These are phyloP conservation scores for Giardia muris DNA, from an alignment of 208 protist species.

Conservation along the genomic window DNA sequence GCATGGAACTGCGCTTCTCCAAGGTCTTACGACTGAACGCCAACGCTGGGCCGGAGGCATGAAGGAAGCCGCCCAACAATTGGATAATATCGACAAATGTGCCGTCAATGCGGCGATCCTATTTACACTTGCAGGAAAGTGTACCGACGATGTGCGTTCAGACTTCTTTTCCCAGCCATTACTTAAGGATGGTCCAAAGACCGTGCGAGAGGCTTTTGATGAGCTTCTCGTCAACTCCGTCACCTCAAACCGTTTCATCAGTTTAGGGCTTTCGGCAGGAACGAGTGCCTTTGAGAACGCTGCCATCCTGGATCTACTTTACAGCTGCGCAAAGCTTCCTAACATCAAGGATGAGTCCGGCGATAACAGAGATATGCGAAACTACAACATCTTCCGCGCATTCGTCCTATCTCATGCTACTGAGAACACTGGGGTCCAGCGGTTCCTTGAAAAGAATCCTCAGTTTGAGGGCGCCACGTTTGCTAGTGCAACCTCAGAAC, in stretches of 20 bases:
- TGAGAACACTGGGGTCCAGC: not conserved
- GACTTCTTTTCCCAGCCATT: not conserved
- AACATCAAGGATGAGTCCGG: not conserved
- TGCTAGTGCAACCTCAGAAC: slow-evolving; percentile 11
- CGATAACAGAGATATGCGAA: not conserved
- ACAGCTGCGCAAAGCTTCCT: not conserved
- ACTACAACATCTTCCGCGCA: not conserved
- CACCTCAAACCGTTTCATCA: not conserved
- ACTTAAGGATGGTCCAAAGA: not conserved
- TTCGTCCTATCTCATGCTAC: slow-evolving; percentile 10
- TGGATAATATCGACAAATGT: not conserved
- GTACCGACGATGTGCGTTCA: slow-evolving; percentile 17
- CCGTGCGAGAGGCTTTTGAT: not conserved
- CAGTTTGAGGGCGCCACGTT: not conserved
- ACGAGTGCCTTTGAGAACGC: not conserved
- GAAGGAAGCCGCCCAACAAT: not conserved
- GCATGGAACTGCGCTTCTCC: not conserved
- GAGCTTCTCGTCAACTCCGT: not conserved
- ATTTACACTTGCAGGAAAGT: not conserved
- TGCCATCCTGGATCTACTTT: not conserved
- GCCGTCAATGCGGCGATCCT: not conserved
- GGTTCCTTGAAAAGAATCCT: not conserved
- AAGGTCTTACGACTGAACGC: not conserved
- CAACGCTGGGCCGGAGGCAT: not conserved
- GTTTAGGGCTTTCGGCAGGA: not conserved